Evolutionary conservation across 768 basidiomycete genomes (phyloP), one percentile per base, ranked within the genome.

Genomic region (Phylloporus sp.): DNA sequence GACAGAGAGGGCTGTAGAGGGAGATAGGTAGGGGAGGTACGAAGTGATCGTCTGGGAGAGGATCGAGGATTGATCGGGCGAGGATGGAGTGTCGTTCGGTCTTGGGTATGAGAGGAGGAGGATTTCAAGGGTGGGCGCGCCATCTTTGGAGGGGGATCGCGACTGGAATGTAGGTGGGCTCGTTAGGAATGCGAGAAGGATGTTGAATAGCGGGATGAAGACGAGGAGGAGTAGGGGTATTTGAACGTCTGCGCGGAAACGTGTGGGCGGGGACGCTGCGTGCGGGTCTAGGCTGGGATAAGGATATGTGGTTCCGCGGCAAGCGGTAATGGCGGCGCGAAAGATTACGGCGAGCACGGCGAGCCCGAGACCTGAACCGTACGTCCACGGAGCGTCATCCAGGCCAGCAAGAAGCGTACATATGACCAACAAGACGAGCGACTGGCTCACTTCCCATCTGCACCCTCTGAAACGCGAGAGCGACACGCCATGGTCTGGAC

Each of bases 331-430:
- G 5, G 39, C 2, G 9, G 49, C 31, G 26, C 48, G 55, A 11
- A 52, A n/a, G 18, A 63, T 11, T n/a, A 56, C 41, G 9, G 60
- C 35, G 13, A 60, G 46, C 10, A 61, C 26, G 6, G 63, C 64
- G 13, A 60, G 55, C 11, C 64, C 38, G 13, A 66, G 35, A 3
- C 66, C 62, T 20, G 61, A 42, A 3, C 56, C 53, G 34, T 73
- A 73, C 20, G 71, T 72, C 71, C 71, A 74, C 9, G 70, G 70
- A 6, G 66, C 60, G 13, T 61, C 42, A 32, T 73, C 73, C 18
- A 72, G 47, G 52, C 42, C 59, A 28, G 45, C 31, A 9, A 65
- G 44, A 6, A 53, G 38, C n/a, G 20, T 21, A 13, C 49, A 56
- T 17, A 48, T 9, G 34, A 35, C 26, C 35, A 61, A 28, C 18